Evolutionary conservation across 495 filamentous ascomycete genomes (phyloP).

Genomic region (Podospora pseudoanserina): DNA sequence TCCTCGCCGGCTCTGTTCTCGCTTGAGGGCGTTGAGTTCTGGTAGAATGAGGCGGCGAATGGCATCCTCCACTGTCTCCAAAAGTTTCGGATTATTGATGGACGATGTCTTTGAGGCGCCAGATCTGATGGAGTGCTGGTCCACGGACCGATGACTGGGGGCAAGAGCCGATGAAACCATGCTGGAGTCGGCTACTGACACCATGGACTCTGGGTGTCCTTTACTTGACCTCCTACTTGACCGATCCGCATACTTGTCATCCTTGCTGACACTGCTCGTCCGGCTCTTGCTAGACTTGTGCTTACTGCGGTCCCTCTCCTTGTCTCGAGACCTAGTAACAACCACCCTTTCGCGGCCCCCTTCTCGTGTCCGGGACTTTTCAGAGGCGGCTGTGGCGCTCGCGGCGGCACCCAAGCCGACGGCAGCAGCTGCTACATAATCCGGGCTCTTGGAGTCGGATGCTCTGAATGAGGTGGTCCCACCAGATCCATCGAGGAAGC

Average conservation of each 20-base stretch:
- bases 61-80: slow-evolving; percentile 93
- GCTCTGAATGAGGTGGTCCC: slow-evolving; percentile 26
- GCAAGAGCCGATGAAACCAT: slow-evolving; percentile 69
- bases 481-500: slow-evolving; percentile 72
- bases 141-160: slow-evolving; percentile 63
- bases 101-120: slow-evolving; percentile 73
- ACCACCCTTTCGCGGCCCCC: slow-evolving; percentile 32
- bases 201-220: slow-evolving; percentile 57
- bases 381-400: slow-evolving; percentile 35
- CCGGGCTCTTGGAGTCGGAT: slow-evolving; percentile 34
- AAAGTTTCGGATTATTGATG: slow-evolving; percentile 91
- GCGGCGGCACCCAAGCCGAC: slow-evolving; percentile 38
- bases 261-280: slow-evolving; percentile 63
- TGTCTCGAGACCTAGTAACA: slow-evolving; percentile 31
- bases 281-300: slow-evolving; percentile 53
- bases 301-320: slow-evolving; percentile 41
- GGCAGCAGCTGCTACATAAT: slow-evolving; percentile 35
- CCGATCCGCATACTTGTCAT: slow-evolving; percentile 45
- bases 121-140: slow-evolving; percentile 72
- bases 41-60: slow-evolving; percentile 89
- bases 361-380: slow-evolving; percentile 45
- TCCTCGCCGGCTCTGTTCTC: slow-evolving; percentile 68
- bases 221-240: slow-evolving; percentile 60
- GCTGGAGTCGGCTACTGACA: slow-evolving; percentile 68
- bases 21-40: slow-evolving; percentile 85